Evolutionary conservation across 495 filamentous ascomycete species (phyloP).

Genomic region (Podospora comata): DNA sequence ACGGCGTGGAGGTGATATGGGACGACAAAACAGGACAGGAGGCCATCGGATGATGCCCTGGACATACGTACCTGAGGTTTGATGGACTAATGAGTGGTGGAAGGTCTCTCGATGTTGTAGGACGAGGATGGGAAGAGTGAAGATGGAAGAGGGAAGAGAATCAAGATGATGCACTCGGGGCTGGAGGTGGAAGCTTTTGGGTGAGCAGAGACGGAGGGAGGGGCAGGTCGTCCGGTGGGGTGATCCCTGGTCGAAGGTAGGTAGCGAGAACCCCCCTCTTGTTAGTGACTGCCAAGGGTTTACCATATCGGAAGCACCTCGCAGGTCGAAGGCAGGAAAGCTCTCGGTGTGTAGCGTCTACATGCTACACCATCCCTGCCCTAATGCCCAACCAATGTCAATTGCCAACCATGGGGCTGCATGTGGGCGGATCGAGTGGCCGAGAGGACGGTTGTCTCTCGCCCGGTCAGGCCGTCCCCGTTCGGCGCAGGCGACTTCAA

Average conservation of each 20-base stretch:
- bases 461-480: not conserved
- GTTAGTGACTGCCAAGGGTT: slow-evolving; percentile 25
- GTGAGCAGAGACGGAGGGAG: slow-evolving; percentile 26
- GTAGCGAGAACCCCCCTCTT: slow-evolving; percentile 20
- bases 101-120: slow-evolving; percentile 13
- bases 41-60: not conserved
- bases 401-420: slow-evolving; percentile 3
- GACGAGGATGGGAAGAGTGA: slow-evolving; percentile 8
- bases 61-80: slow-evolving; percentile 17
- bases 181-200: slow-evolving; percentile 27
- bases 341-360: not conserved
- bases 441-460: not conserved
- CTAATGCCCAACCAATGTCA: not conserved
- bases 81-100: slow-evolving; percentile 13
- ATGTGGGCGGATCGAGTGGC: not conserved
- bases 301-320: slow-evolving; percentile 10
- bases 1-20: slow-evolving; percentile 2
- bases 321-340: slow-evolving; percentile 12
- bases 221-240: slow-evolving; percentile 35
- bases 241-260: slow-evolving; percentile 22
- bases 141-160: slow-evolving; percentile 11
- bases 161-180: slow-evolving; percentile 9
- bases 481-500: not conserved
- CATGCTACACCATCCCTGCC: slow-evolving; percentile 13
- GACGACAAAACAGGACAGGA: slow-evolving; percentile 4